phyloP scores from a whole-genome alignment of 2,329 filamentous ascomycete species.

The Clarireedia sp. region DNA sequence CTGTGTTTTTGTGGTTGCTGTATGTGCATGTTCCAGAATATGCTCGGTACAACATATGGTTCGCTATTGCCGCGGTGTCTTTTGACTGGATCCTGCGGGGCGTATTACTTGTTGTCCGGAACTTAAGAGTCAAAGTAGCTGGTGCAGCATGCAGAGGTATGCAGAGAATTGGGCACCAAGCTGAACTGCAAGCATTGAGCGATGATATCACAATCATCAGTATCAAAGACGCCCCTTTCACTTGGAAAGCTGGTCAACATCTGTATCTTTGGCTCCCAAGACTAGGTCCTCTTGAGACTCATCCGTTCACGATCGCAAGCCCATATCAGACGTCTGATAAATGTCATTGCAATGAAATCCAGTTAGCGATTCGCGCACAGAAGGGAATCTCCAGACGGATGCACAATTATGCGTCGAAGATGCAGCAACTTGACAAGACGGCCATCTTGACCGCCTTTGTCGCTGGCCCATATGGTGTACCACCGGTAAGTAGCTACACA shows the following conservation, averaged over 20 bases:
- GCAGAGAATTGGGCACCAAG: constrained; percentile 44
- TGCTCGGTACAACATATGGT: constrained; percentile 57
- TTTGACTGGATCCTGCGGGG: constrained; percentile 49
- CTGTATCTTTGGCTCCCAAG: constrained; percentile 53
- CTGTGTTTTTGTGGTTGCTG: constrained; percentile 54
- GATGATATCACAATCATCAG: constrained; percentile 48
- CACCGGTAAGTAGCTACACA: constrained; percentile 30
- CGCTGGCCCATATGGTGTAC: constrained; percentile 47
- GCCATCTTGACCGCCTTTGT: constrained; percentile 39
- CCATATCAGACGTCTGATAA: constrained; percentile 39
- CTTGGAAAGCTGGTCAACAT: constrained; percentile 52
- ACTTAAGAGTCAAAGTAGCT: constrained; percentile 36
- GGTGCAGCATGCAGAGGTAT: constrained; percentile 13
- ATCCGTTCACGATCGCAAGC: constrained; percentile 55
- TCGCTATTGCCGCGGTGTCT: constrained; percentile 52
- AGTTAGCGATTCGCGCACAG: constrained; percentile 49
- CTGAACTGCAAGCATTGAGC: constrained; percentile 41
- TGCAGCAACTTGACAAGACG: constrained; percentile 24
- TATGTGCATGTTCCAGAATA: constrained; percentile 54
- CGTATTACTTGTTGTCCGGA: constrained; percentile 42
- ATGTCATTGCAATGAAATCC: constrained; percentile 43
- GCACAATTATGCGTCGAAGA: constrained; percentile 38
- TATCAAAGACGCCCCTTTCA: constrained; percentile 51
- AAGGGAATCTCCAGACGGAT: constrained; percentile 49
- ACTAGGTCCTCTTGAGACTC: constrained; percentile 46